phyloP scores from a whole-genome alignment of 805 yeast species.

The Saccharomycodes ludwigii region DNA sequence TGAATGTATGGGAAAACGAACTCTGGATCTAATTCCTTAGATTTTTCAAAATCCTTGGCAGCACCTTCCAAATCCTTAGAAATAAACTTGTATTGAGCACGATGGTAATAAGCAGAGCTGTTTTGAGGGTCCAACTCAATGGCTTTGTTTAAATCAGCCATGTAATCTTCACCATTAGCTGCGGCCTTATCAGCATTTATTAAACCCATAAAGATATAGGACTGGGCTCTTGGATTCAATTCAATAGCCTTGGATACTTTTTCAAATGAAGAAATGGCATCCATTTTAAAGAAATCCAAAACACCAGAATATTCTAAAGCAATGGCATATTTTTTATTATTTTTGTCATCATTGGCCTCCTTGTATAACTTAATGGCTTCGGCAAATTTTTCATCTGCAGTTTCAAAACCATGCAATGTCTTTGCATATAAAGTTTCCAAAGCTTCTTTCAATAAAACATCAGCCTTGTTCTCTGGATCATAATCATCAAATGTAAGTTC shows the following conservation, averaged over 20 bases:
- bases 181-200: slow-evolving; percentile 72
- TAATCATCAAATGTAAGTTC: slow-evolving; percentile 37
- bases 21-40: slow-evolving; percentile 58
- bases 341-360: slow-evolving; percentile 13
- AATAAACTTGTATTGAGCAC: slow-evolving; percentile 77
- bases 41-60: slow-evolving; percentile 57
- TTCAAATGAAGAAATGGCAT: slow-evolving; percentile 34
- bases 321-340: slow-evolving; percentile 39
- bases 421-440: slow-evolving; percentile 40
- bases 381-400: slow-evolving; percentile 30
- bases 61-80: slow-evolving; percentile 67
- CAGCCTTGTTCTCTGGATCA: slow-evolving; percentile 47
- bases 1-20: slow-evolving; percentile 84
- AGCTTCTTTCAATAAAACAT: slow-evolving; percentile 53
- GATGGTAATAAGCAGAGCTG: slow-evolving; percentile 84
- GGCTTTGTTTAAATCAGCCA: slow-evolving; percentile 63
- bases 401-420: slow-evolving; percentile 26
- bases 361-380: slow-evolving; percentile 34
- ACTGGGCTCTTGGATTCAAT: slow-evolving; percentile 64
- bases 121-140: slow-evolving; percentile 52
- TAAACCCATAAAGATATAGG: slow-evolving; percentile 72
- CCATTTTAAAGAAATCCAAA: slow-evolving; percentile 64
- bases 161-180: slow-evolving; percentile 41
- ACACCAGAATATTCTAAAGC: slow-evolving; percentile 80
- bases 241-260: slow-evolving; percentile 55